Conservation (phyloP, 2,329 filamentous ascomycete genomes). For the Falciphora oryzae region DNA sequence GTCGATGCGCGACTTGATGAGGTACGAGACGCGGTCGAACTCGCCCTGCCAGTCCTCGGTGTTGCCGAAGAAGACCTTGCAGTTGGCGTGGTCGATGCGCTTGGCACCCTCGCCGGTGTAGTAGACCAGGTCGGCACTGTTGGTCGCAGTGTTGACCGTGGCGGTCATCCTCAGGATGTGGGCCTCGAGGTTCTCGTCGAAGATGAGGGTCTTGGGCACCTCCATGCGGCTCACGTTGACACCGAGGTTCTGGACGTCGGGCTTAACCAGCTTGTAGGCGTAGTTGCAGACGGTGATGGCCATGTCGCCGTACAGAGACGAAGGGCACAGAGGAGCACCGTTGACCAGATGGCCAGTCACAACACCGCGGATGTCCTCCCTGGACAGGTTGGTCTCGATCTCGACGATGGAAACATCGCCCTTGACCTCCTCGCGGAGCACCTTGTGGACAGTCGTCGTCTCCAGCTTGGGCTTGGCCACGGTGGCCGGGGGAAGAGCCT, state of each 20-base stretch:
- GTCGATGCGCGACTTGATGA: constrained; percentile 59
- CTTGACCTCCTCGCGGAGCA: constrained; percentile 57
- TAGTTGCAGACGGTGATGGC: constrained; percentile 56
- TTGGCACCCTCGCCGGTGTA: constrained; percentile 54
- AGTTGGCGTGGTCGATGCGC: constrained; percentile 55
- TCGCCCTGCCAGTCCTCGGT: constrained; percentile 56
- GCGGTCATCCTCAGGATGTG: constrained; percentile 58
- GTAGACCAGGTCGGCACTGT: constrained; percentile 50
- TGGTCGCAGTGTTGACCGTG: constrained; percentile 50
- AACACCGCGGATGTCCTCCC: constrained; percentile 55
- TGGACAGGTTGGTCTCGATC: constrained; percentile 60
- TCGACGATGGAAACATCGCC: constrained; percentile 53
- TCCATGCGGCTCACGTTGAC: constrained; percentile 63
- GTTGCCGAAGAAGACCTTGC: constrained; percentile 56
- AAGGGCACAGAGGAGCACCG: constrained; percentile 59
- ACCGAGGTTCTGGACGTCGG: constrained; percentile 44
- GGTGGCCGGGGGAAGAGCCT: constrained; percentile 15
- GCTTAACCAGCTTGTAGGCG: constrained; percentile 57
- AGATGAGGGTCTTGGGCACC: constrained; percentile 65
- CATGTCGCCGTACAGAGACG: constrained; percentile 45
- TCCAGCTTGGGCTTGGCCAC: constrained; percentile 50
- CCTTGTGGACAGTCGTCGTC: constrained; percentile 59
- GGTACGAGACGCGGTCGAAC: constrained; percentile 62
- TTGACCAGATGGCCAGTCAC: constrained; percentile 64
- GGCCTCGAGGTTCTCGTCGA: constrained; percentile 35